Percentiles rank a stretch among this genome's conserved stretches.
These are phyloP conservation scores for Ormosia emarginata DNA, from an alignment of 306 rosid genomes.

Conservation along the genomic window DNA sequence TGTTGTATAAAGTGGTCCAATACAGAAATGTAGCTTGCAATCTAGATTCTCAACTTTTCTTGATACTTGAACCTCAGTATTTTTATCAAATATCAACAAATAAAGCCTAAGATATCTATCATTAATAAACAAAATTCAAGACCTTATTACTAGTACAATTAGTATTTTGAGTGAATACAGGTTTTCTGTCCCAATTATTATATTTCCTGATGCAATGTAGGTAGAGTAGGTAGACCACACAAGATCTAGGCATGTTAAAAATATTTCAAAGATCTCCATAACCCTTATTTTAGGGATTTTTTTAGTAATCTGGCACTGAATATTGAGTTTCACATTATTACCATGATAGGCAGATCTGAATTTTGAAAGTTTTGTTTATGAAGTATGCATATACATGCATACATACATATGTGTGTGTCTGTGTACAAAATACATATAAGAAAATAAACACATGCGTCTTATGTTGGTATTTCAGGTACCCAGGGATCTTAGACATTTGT, in stretches of 20 bases:
- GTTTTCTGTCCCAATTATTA: not conserved
- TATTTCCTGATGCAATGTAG: not conserved
- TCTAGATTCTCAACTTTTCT: not conserved
- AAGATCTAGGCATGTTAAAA: slow-evolving; percentile 3
- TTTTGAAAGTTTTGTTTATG: not conserved
- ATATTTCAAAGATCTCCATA: not conserved
- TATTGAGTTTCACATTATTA: not conserved
- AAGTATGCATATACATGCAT: not conserved
- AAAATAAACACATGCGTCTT: not conserved
- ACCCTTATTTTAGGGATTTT: not conserved
- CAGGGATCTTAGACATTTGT: not conserved
- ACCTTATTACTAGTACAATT: not conserved
- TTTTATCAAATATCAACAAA: slow-evolving; percentile 5
- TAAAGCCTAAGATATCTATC: not conserved
- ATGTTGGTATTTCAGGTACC: not conserved
- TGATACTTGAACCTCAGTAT: not conserved
- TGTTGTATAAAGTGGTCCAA: not conserved
- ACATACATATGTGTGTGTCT: not conserved
- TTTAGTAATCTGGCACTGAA: not conserved
- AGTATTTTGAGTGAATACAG: not conserved
- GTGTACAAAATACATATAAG: not conserved
- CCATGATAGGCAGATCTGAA: not conserved
- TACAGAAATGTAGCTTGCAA: not conserved
- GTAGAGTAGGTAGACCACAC: not conserved
- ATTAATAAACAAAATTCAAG: not conserved